Base-by-base conservation (phyloP, 1,284 basidiomycete genomes). In the Trametes versicolor region DNA sequence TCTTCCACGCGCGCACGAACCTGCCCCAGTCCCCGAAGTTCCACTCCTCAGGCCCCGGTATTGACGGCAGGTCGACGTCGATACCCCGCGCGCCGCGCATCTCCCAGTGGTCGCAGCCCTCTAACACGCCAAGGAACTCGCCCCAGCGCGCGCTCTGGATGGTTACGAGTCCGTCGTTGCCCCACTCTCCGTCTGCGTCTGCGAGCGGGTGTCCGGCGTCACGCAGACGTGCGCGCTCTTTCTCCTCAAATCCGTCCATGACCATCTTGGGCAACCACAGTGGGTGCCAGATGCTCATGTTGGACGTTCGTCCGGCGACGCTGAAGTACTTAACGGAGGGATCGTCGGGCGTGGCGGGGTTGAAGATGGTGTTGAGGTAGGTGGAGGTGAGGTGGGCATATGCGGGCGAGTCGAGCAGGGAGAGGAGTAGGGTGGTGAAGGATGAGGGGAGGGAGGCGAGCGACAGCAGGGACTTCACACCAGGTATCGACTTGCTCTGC, bases 241-340 rank as follows among this genome's bases (percentile, higher is more conserved):
- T 82, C 66, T 85, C 85, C 74, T 95, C 92, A 12, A 86, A 83
- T 0, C 90, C 89, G 75, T 99, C 97, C 29, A 98, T 83, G 25
- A 99, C 92, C 77, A 96, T 86, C 79, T 99, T 98, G 2, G 97
- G 95, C 50, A 99, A 85, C 96, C 97, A 99, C 55, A 99, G 87
- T 0, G 98, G 98, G 77, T 99, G 97, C 85, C 94, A 93, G 37
- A 98, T 83, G 74, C 81, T 89, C 72, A 98, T 85, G 66, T 86
- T 85, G 13, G 83, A 81, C 25, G 90, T 84, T 15, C 96, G 88
- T 0, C 94, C 94, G 0, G 96, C 94, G 37, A 99, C 89, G 69
- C 92, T 95, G 77, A 92, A 97, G 83, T 99, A 99, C 73, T 93
- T 93, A 61, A 99, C 95, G 50, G 82, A 82, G 0, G 90, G 90